Base-by-base conservation (phyloP, 305 asterid genomes). In the Solanum hybrid region DNA sequence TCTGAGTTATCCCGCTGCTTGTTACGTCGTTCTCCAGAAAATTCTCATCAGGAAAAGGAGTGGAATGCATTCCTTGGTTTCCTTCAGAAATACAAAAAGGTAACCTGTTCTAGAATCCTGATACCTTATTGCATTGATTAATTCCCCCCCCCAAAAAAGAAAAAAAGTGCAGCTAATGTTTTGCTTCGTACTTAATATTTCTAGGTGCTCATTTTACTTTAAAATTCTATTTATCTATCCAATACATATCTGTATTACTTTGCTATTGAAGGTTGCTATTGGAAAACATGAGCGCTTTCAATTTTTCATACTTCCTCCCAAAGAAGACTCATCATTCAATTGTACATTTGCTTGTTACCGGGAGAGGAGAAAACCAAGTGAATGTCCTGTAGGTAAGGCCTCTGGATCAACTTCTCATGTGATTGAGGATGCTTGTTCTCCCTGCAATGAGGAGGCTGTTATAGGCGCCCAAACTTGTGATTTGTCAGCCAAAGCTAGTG, bases 41-140 rank as follows among this genome's bases (percentile, higher is more conserved):
- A 92, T 91, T 24, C 29, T 90, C 92, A 86, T 75, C 97, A 96
- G 93, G 89, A 93, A 92, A 93, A 16, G 31, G 98, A 96, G 92
- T 95, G 97, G 98, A 34, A 73, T 18, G 6, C 1, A 35, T 96
- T 96, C 95, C 90, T 93, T 90, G 67, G 42, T 85, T 93, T 85
- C 90, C 95, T 96, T 84, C 92, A 71, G 93, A 90, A 80, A 86
- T 0, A 92, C 89, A 86, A 93, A 13, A 94, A 78, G 96, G 98
- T 96, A 90, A 88, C 86, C 83, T 79, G 33, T 69, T 42, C 88
- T 46, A 10, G 11, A 84, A 86, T 86, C 75, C 64, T 81, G 75
- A 37, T 73, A 61, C 57, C 28, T 79, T 37, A 51, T 20, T 89
- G 36, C 8, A 86, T 86, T 87, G 87, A 46, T 84, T 57, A 84